phyloP scores from a whole-genome alignment of 2,329 filamentous ascomycete species.

The Aureobasidium namibiae region DNA sequence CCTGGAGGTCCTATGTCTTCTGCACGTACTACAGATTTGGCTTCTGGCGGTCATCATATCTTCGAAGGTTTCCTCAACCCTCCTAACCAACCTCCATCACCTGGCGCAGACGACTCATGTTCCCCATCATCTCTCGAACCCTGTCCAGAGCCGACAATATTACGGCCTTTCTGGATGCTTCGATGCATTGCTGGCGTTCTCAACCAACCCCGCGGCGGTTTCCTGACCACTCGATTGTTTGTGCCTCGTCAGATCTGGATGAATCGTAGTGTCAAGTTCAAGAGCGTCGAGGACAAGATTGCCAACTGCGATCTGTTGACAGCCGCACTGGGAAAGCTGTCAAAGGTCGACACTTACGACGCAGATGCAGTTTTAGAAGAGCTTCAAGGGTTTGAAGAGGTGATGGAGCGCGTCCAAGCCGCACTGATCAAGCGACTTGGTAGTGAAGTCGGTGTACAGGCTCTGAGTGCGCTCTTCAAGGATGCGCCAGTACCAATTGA shows the following conservation, averaged over 20 bases:
- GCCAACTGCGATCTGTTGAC: slow-evolving; percentile 85
- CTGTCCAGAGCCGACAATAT: slow-evolving; percentile 77
- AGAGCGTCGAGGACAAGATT: slow-evolving; percentile 87
- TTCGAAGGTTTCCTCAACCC: slow-evolving; percentile 54
- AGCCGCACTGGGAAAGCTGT: slow-evolving; percentile 64
- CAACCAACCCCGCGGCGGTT: slow-evolving; percentile 82
- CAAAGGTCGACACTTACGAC: slow-evolving; percentile 77
- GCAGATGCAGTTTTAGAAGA: slow-evolving; percentile 89
- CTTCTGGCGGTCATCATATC: slow-evolving; percentile 63
- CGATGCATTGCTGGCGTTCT: slow-evolving; percentile 87
- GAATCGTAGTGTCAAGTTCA: slow-evolving; percentile 88
- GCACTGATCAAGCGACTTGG: slow-evolving; percentile 75
- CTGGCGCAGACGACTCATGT: slow-evolving; percentile 34
- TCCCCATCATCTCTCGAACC: slow-evolving; percentile 77
- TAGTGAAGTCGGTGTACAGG: slow-evolving; percentile 82
- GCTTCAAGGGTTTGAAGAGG: slow-evolving; percentile 78
- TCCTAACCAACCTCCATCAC: slow-evolving; percentile 21
- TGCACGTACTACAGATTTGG: slow-evolving; percentile 21
- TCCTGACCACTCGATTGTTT: slow-evolving; percentile 84
- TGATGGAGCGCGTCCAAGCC: slow-evolving; percentile 78
- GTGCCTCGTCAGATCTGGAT: slow-evolving; percentile 88
- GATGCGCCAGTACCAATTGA: slow-evolving; percentile 39
- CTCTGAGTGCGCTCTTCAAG: slow-evolving; percentile 65
- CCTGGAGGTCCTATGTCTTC: neutral
- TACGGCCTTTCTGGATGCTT: slow-evolving; percentile 98